These are phyloP conservation scores for Mortierella sp. DNA, from an alignment of 371 early-diverging fungal species.

Conservation along the genomic window DNA sequence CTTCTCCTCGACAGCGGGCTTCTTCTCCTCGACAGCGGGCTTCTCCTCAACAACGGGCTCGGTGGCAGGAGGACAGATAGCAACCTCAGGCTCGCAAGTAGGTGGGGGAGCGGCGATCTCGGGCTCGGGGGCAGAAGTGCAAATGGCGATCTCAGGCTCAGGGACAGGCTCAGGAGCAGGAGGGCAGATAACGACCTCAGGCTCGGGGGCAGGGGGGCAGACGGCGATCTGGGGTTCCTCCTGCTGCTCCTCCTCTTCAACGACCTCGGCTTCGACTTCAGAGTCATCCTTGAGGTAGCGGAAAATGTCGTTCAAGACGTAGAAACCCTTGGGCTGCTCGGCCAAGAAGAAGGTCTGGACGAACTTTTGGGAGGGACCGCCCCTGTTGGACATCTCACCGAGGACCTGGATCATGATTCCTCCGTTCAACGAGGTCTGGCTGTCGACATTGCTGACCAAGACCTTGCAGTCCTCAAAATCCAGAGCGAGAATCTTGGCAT, in stretches of 20 bases:
- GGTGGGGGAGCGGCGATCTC: conserved; percentile 4
- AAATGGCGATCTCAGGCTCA: conserved; percentile 8
- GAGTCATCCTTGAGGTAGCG: conserved; percentile 91
- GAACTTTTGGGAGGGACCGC: conserved; percentile 85
- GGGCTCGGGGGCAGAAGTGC: neutral
- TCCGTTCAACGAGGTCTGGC: conserved; percentile 80
- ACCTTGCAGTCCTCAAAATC: conserved; percentile 89
- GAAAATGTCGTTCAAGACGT: conserved; percentile 95
- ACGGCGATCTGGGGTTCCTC: conserved; percentile 23
- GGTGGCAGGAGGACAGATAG: conserved; percentile 14
- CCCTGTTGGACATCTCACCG: conserved; percentile 92
- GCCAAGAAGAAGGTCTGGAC: conserved; percentile 96
- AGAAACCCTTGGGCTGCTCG: conserved; percentile 91
- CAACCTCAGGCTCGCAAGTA: conserved; percentile 15
- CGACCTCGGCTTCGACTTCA: conserved; percentile 56
- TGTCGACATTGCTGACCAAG: conserved; percentile 90
- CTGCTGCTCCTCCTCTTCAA: conserved; percentile 30
- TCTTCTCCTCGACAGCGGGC: conserved; percentile 25
- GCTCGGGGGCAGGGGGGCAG: conserved; percentile 15
- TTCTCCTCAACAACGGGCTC: conserved; percentile 41
- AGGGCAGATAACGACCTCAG: neutral
- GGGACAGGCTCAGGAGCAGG: conserved; percentile 22
- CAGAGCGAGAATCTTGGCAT: conserved; percentile 78
- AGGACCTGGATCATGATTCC: conserved; percentile 93
- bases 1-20: conserved; percentile 33